These are phyloP conservation scores for Annulohypoxylon truncatum DNA, from an alignment of 2,329 filamentous ascomycete genomes.

Conservation along the genomic window DNA sequence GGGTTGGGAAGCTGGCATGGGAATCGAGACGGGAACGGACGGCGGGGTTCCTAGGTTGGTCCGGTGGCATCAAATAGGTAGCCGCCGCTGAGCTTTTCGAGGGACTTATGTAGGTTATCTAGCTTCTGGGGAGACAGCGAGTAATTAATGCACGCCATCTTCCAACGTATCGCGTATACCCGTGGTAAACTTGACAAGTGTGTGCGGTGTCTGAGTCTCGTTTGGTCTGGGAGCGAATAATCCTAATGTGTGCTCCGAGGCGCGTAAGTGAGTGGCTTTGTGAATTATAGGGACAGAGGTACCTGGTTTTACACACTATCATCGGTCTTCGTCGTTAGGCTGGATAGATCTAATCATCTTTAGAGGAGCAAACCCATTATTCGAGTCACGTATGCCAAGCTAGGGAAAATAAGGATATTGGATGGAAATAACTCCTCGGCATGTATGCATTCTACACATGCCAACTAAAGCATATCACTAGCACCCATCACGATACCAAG, in stretches of 20 bases:
- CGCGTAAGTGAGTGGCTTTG: no score
- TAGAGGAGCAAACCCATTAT: no score
- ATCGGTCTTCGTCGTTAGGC: no score
- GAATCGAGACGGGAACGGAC: conserved; percentile 8
- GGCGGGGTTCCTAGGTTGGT: background rate
- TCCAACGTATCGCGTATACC: background rate
- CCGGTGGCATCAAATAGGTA: conserved; percentile 2
- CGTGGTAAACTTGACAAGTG: background rate
- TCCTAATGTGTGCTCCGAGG: no score
- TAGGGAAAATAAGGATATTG: no score
- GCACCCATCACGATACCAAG: background rate
- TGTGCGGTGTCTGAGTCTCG: background rate
- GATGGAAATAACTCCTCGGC: no score
- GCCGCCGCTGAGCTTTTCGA: conserved; percentile 4
- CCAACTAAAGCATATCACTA: background rate
- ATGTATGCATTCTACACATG: background rate
- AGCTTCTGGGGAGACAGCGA: conserved; percentile 11
- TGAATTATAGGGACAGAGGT: no score
- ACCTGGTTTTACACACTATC: no score
- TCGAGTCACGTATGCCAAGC: no score
- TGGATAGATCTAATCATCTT: no score
- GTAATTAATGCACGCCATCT: conserved; percentile 27
- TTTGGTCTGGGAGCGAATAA: background rate
- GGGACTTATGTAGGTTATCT: conserved; percentile 5
- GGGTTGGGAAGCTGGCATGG: background rate